Percentiles rank a stretch among this genome's conserved stretches.
Conservation (phyloP, 2,329 filamentous ascomycete species). For the Leptographium procerum region DNA sequence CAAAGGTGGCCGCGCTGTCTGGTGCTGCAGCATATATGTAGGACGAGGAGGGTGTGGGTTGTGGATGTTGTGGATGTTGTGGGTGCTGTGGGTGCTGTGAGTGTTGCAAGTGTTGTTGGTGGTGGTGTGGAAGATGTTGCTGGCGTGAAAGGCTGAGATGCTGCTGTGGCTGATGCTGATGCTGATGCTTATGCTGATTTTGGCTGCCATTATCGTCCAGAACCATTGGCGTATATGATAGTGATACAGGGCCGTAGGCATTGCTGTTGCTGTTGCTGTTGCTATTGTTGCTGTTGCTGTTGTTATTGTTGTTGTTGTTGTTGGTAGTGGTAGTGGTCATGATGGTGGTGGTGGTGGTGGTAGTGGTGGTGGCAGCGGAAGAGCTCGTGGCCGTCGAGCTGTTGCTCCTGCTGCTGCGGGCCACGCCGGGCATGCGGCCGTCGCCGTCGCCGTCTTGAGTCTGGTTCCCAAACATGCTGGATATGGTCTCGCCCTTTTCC, state of each 20-base stretch:
- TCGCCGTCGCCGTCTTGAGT: background rate
- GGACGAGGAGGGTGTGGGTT: background rate
- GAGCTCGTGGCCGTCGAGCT: background rate
- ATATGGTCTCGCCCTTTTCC: background rate
- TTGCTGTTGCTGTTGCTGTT: too few relatives aligned
- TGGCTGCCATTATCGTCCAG: background rate
- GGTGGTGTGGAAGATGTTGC: background rate
- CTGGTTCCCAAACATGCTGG: background rate
- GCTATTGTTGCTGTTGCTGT: too few relatives aligned
- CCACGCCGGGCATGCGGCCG: too few relatives aligned
- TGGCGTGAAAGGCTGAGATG: too few relatives aligned
- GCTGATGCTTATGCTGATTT: background rate
- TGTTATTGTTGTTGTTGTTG: background rate
- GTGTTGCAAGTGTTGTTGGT: background rate
- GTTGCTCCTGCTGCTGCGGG: too few relatives aligned
- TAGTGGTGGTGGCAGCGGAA: background rate
- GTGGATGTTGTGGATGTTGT: slow-evolving; percentile 2
- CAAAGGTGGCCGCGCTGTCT: too few relatives aligned
- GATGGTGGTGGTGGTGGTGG: background rate
- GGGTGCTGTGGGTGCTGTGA: slow-evolving; percentile 3
- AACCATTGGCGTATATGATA: background rate
- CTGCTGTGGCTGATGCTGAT: background rate
- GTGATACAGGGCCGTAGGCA: background rate
- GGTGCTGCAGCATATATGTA: slow-evolving; percentile 1
- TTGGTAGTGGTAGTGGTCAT: background rate